Conservation (phyloP, 768 basidiomycete genomes). For the Rhizopogon vinicolor region DNA sequence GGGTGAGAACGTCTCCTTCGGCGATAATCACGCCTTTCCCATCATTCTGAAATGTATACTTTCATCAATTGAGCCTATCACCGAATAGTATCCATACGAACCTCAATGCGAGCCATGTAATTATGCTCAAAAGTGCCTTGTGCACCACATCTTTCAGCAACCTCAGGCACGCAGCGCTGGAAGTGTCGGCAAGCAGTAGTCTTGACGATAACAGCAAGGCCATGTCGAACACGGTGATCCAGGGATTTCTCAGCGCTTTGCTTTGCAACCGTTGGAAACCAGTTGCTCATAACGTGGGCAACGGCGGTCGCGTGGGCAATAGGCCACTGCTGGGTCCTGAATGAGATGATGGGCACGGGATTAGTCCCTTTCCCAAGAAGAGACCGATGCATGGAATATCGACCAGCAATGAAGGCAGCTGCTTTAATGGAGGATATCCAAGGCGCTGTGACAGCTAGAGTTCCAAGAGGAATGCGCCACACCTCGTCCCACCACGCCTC, state of each 20-base stretch:
- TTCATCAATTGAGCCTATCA: neutral
- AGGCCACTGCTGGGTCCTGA: slow-evolving; percentile 64
- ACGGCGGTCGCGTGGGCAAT: slow-evolving; percentile 49
- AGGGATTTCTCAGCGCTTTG: slow-evolving; percentile 32
- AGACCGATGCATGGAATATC: slow-evolving; percentile 52
- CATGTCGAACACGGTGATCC: slow-evolving; percentile 49
- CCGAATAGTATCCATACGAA: slow-evolving; percentile 20
- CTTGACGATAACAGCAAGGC: slow-evolving; percentile 52
- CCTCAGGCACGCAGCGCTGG: slow-evolving; percentile 43
- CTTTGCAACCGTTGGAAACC: slow-evolving; percentile 36
- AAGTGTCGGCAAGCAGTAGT: slow-evolving; percentile 50
- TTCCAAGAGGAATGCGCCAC: slow-evolving; percentile 52
- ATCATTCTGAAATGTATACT: slow-evolving; percentile 26
- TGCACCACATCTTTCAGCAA: slow-evolving; percentile 64
- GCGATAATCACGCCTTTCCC: slow-evolving; percentile 52
- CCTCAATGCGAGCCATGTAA: slow-evolving; percentile 53
- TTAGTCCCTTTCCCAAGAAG: slow-evolving; percentile 38
- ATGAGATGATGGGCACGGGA: slow-evolving; percentile 51
- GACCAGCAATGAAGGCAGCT: slow-evolving; percentile 51
- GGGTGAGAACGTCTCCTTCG: slow-evolving; percentile 49
- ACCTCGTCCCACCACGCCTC: slow-evolving; percentile 54
- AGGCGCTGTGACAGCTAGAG: slow-evolving; percentile 44
- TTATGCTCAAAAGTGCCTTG: slow-evolving; percentile 65
- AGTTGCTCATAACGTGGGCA: slow-evolving; percentile 45
- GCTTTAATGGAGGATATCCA: slow-evolving; percentile 50